Percentiles rank a stretch among this genome's conserved stretches.
Evolutionary conservation across 345 rosid genomes (phyloP).

Genomic region (Eucalyptus erythrocorys): DNA sequence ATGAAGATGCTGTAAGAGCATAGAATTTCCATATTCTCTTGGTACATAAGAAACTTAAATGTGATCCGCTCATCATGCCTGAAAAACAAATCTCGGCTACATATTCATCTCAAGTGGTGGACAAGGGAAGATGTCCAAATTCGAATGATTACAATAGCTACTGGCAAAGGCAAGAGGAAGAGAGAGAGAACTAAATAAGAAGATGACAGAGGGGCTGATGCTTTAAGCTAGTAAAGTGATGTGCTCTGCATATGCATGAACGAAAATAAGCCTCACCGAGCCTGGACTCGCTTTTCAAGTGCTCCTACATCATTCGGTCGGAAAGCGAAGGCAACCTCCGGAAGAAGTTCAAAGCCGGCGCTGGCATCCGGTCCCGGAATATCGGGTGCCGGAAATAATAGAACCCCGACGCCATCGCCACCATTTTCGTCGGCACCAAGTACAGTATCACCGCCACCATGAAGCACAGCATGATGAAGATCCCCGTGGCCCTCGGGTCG

Average conservation of each 20-base stretch:
- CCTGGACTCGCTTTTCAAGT: neutral
- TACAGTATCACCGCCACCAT: slow-evolving; percentile 59
- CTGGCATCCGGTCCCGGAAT: slow-evolving; percentile 64
- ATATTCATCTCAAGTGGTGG: neutral
- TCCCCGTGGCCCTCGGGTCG: slow-evolving; percentile 77
- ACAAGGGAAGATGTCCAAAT: neutral
- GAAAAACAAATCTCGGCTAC: neutral
- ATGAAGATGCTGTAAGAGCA: neutral
- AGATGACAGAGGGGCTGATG: neutral
- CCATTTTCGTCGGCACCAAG: slow-evolving; percentile 72
- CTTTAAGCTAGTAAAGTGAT: neutral
- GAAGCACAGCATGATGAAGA: slow-evolving; percentile 62
- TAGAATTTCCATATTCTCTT: neutral
- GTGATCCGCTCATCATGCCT: neutral
- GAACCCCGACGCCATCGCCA: slow-evolving; percentile 78
- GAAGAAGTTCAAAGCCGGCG: slow-evolving; percentile 66
- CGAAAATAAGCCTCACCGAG: neutral
- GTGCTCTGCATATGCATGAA: neutral
- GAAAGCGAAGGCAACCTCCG: slow-evolving; percentile 67
- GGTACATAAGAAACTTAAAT: neutral
- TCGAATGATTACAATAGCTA: neutral
- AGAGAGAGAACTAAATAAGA: neutral
- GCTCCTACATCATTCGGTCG: slow-evolving; percentile 60
- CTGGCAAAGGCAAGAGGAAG: neutral
- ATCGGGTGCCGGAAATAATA: slow-evolving; percentile 83